Evolutionary conservation across 495 filamentous ascomycete species (phyloP).

Genomic region (Apodospora peruviana): DNA sequence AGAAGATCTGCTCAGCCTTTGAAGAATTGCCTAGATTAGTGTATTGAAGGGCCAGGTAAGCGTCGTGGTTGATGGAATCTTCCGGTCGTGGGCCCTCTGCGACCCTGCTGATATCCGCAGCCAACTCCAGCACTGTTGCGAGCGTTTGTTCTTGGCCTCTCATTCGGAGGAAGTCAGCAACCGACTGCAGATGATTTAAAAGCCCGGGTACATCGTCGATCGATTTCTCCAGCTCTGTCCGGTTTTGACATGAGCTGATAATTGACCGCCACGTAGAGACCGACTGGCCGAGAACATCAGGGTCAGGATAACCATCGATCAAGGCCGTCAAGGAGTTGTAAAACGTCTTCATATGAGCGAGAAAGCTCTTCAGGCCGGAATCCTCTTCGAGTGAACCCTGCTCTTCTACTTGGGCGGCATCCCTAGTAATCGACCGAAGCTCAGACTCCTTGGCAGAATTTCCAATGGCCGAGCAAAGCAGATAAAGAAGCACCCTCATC

Average conservation of each 20-base stretch:
- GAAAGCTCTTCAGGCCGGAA: slow-evolving; percentile 43
- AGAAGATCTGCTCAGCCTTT: slow-evolving; percentile 62
- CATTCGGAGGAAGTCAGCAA: slow-evolving; percentile 75
- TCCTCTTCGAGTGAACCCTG: slow-evolving; percentile 45
- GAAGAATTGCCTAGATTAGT: slow-evolving; percentile 70
- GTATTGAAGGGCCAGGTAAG: slow-evolving; percentile 63
- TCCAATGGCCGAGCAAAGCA: slow-evolving; percentile 34
- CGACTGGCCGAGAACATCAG: slow-evolving; percentile 42
- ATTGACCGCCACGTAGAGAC: slow-evolving; percentile 49
- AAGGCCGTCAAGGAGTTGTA: slow-evolving; percentile 50
- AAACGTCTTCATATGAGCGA: slow-evolving; percentile 54
- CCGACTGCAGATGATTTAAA: slow-evolving; percentile 55
- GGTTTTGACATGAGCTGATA: slow-evolving; percentile 41
- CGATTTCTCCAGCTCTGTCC: slow-evolving; percentile 43
- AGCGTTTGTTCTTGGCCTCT: slow-evolving; percentile 52
- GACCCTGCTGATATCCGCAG: slow-evolving; percentile 49
- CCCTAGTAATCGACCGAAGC: slow-evolving; percentile 34
- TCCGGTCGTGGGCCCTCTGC: slow-evolving; percentile 46
- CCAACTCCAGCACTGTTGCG: slow-evolving; percentile 42
- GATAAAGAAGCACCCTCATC: slow-evolving; percentile 31
- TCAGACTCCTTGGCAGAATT: slow-evolving; percentile 21
- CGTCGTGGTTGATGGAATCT: slow-evolving; percentile 53
- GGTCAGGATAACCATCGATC: slow-evolving; percentile 41
- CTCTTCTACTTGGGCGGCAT: slow-evolving; percentile 23
- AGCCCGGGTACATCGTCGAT: slow-evolving; percentile 59